Evolutionary conservation across 768 basidiomycete species (phyloP), one percentile per base, ranked within the genome.

Genomic region (Lactarius sanguifluus): DNA sequence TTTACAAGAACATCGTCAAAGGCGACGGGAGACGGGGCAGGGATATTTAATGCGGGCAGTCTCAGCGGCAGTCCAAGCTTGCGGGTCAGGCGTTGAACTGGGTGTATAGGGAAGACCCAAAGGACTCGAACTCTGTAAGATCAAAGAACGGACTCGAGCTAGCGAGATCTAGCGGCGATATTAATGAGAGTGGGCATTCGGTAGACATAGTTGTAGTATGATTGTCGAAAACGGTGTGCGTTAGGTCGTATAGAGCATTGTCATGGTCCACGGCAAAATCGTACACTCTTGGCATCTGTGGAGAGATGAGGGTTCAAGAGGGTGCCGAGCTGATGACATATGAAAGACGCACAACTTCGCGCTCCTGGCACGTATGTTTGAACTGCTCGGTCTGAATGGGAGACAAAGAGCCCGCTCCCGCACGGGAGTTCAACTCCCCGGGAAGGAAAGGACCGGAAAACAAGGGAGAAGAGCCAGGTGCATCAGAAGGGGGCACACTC

Each of bases 241-340:
- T 23, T 7, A 25, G 47, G 47, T 32, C 47, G 43, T 62, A 62
- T 36, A 59, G 41, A 23, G 50, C 18, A 34, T 66, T 62, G 40
- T 62, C 61, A 16, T 43, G 57, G 23, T 66, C 65, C 18, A 62
- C 40, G 23, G 57, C 47, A 59, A 54, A 66, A 57, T 66, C 61
- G 15, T 52, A 57, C 12, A 66, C 38, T 5, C 56, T 28, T n/a
- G 30, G 50, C 5, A 41, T 12, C 16, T 10, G 25, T 25, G 56
- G 28, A 16, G 8, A 2, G 25, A 57, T 43, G 47, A 30, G 40
- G 5, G 30, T 59, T 41, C n/a, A 36, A 54, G 16, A 28, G 10
- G 47, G 15, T 7, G 9, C 2, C 9, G 36, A 23, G 34, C 9
- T 34, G 50, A 15, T 36, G 55, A 56, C 28, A 52, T 25, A 57